Evolutionary conservation across 1,139 yeast genomes (phyloP).

Genomic region (Taphrina deformans): DNA sequence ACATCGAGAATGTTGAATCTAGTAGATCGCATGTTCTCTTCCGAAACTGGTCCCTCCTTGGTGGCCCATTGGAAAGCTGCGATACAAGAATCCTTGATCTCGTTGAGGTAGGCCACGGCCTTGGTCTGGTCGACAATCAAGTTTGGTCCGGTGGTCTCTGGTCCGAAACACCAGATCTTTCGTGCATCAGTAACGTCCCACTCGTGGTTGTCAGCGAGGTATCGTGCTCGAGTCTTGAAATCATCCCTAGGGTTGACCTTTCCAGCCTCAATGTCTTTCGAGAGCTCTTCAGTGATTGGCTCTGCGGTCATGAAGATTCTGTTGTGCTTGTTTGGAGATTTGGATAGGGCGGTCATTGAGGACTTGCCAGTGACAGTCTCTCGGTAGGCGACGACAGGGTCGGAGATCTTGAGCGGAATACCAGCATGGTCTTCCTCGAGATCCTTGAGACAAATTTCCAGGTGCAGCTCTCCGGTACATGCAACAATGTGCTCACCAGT

Average conservation of each 20-base stretch:
- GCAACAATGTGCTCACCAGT: constrained; percentile 99
- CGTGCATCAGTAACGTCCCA: constrained; percentile 99
- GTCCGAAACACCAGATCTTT: constrained; percentile 99
- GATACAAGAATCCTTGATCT: constrained; percentile 98
- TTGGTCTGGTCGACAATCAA: constrained; percentile 98
- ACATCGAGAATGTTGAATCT: constrained; percentile 99
- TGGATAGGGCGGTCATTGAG: constrained; percentile 92
- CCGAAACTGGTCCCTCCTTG: constrained; percentile 98
- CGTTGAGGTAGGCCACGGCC: constrained; percentile 99
- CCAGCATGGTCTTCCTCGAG: constrained; percentile 99
- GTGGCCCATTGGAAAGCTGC: constrained; percentile 99
- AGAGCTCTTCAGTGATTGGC: constrained; percentile 91
- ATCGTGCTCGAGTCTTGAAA: constrained; percentile 98
- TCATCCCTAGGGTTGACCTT: constrained; percentile 93
- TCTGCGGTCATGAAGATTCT: constrained; percentile 97
- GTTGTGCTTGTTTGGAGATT: constrained; percentile 99
- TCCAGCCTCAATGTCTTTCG: constrained; percentile 91
- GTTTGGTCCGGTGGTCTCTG: constrained; percentile 93
- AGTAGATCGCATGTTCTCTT: constrained; percentile 93
- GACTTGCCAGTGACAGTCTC: constrained; percentile 96
- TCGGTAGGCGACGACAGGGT: constrained; percentile 98
- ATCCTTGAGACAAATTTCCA: constrained; percentile 95
- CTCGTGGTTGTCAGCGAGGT: constrained; percentile 97
- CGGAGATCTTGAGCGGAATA: constrained; percentile 95
- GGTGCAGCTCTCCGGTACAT: constrained; percentile 99